Conservation (phyloP, 2,329 filamentous ascomycete genomes). For the Pseudogymnoascus verrucosus region DNA sequence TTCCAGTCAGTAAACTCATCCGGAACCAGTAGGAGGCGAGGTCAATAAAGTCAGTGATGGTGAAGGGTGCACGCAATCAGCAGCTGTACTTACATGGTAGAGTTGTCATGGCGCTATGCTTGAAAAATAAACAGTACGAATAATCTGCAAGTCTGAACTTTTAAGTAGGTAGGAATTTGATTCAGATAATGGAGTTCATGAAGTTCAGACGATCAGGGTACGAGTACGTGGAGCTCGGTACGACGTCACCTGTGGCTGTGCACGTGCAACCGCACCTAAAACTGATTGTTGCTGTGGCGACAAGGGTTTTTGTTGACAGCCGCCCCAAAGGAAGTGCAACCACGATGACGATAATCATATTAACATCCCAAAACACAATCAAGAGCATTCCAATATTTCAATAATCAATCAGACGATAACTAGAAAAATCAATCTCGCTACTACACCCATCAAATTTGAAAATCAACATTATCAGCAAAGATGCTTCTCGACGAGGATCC, state of each 20-base stretch:
- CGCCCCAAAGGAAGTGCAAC: neutral
- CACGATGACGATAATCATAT: conserved; percentile 2
- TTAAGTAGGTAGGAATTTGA: conserved; percentile 4
- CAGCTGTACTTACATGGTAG: conserved; percentile 30
- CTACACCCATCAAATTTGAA: neutral
- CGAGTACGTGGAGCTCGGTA: neutral
- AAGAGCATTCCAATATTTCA: neutral
- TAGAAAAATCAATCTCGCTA: neutral
- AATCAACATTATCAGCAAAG: conserved; percentile 31
- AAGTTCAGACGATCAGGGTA: conserved; percentile 5
- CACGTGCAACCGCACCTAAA: neutral
- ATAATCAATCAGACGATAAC: neutral
- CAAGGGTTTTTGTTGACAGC: neutral
- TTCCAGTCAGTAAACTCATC: conserved; percentile 24
- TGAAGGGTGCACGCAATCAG: conserved; percentile 20
- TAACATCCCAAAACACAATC: neutral
- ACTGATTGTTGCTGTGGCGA: conserved; percentile 12
- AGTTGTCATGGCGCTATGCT: conserved; percentile 10
- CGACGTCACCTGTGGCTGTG: conserved; percentile 15
- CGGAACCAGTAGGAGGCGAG: conserved; percentile 14
- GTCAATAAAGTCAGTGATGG: conserved; percentile 18
- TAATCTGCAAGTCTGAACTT: neutral
- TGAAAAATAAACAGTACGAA: neutral
- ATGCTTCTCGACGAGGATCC: conserved; percentile 96
- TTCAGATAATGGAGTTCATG: neutral